phyloP scores from a whole-genome alignment of 805 yeast species.

The Monosporozyma aquatica region DNA sequence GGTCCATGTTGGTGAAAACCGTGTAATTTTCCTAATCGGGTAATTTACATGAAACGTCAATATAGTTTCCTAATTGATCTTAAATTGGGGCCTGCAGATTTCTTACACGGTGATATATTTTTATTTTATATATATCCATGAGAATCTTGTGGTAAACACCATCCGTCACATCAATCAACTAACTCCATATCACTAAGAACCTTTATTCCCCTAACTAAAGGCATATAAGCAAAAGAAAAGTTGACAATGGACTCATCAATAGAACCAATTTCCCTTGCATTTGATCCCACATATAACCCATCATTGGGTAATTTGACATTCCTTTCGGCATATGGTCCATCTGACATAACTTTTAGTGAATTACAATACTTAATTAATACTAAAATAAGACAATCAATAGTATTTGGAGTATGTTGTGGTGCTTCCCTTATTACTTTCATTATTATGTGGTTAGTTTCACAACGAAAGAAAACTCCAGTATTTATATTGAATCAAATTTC shows the following conservation, averaged over 20 bases:
- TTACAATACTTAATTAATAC: slow-evolving; percentile 33
- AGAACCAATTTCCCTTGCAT: slow-evolving; percentile 11
- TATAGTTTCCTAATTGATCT: not conserved
- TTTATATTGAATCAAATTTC: slow-evolving; percentile 64
- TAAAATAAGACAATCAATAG: slow-evolving; percentile 33
- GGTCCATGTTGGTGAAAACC: not conserved
- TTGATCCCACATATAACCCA: slow-evolving; percentile 23
- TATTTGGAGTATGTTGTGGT: slow-evolving; percentile 54
- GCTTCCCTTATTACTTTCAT: slow-evolving; percentile 40
- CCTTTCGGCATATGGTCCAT: slow-evolving; percentile 36
- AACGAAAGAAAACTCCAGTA: slow-evolving; percentile 53
- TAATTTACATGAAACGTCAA: slow-evolving; percentile 16
- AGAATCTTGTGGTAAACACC: too few relatives aligned
- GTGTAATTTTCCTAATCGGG: slow-evolving; percentile 16
- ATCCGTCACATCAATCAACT: too few relatives aligned
- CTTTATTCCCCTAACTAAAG: too few relatives aligned
- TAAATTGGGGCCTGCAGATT: not conserved
- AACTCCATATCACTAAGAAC: too few relatives aligned
- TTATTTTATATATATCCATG: not conserved
- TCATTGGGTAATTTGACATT: slow-evolving; percentile 29
- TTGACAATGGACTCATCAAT: slow-evolving; percentile 3
- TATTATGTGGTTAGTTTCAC: slow-evolving; percentile 40
- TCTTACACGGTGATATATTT: too few relatives aligned
- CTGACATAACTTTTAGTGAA: slow-evolving; percentile 33
- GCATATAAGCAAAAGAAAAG: too few relatives aligned